These are phyloP conservation scores for Fonsecaea monophora DNA, from an alignment of 2,329 filamentous ascomycete genomes.

Conservation along the genomic window DNA sequence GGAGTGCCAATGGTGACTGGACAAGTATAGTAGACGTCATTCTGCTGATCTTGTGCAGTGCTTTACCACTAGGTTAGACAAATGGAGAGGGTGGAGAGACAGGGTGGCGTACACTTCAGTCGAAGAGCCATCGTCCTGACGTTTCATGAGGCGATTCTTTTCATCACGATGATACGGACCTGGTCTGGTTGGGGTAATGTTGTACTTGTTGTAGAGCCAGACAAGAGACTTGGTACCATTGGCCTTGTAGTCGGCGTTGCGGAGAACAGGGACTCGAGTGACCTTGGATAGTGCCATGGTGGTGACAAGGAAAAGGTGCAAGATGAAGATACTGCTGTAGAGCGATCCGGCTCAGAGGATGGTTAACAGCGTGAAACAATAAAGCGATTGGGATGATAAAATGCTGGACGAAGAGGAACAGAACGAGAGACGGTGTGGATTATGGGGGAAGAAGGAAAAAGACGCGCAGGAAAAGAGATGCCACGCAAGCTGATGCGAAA, in stretches of 20 bases:
- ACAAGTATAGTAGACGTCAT: constrained; percentile 70
- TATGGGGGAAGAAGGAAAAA: neutral
- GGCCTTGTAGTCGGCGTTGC: constrained; percentile 66
- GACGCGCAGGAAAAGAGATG: neutral
- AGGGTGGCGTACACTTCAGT: constrained; percentile 25
- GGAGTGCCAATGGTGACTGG: constrained; percentile 70
- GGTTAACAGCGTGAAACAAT: neutral
- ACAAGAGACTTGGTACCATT: constrained; percentile 70
- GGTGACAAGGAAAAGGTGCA: constrained; percentile 28
- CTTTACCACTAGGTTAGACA: constrained; percentile 45
- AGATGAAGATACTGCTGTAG: constrained; percentile 11
- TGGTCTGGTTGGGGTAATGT: constrained; percentile 66
- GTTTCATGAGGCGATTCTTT: constrained; percentile 44
- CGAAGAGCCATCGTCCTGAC: constrained; percentile 23
- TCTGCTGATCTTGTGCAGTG: constrained; percentile 69
- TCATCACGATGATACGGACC: constrained; percentile 66
- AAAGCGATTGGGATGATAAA: neutral
- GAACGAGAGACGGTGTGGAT: neutral
- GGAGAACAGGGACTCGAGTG: constrained; percentile 58
- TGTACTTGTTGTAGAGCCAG: constrained; percentile 66
- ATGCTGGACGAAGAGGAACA: neutral
- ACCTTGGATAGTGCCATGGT: constrained; percentile 43
- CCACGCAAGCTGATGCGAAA: neutral
- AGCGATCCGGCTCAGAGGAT: neutral
- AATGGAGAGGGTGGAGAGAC: neutral